These are phyloP conservation scores for Coniochaeta hoffmannii DNA, from an alignment of 2,329 filamentous ascomycete genomes.

Conservation along the genomic window DNA sequence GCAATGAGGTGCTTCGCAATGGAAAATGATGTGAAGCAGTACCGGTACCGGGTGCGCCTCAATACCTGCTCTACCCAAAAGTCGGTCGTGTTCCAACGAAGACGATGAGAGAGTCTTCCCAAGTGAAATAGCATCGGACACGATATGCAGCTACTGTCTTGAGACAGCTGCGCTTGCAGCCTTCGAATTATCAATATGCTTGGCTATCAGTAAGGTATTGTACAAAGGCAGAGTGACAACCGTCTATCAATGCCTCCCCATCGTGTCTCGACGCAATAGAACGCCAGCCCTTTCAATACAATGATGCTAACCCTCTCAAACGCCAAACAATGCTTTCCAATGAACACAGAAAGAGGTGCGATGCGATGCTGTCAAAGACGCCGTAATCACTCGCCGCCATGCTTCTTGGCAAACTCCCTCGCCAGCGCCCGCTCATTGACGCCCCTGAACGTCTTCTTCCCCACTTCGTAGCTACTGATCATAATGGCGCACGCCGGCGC, in stretches of 20 bases:
- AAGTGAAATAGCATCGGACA: no score
- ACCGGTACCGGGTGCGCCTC: no score
- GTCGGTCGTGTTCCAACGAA: no score
- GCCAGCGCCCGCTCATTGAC: conserved; percentile 52
- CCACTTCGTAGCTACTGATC: conserved; percentile 96
- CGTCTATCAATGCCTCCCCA: not conserved
- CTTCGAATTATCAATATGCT: not conserved
- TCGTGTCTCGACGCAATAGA: not conserved
- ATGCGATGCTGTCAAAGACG: not conserved
- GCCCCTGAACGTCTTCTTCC: conserved; percentile 76
- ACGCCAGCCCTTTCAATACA: not conserved
- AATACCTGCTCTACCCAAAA: no score
- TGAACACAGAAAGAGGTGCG: not conserved
- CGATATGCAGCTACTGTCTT: no score
- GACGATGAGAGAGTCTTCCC: no score
- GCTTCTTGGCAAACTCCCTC: not conserved
- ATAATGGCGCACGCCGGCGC: conserved; percentile 97
- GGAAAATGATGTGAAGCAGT: not conserved
- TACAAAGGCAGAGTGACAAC: not conserved
- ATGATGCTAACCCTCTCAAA: not conserved
- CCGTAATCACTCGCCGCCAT: not conserved
- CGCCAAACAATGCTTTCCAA: not conserved
- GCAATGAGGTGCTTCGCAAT: not conserved
- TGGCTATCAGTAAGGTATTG: not conserved
- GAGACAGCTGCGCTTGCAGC: not conserved